Evolutionary conservation across 441 rosid species (phyloP).

Genomic region (Populus tomentosa): DNA sequence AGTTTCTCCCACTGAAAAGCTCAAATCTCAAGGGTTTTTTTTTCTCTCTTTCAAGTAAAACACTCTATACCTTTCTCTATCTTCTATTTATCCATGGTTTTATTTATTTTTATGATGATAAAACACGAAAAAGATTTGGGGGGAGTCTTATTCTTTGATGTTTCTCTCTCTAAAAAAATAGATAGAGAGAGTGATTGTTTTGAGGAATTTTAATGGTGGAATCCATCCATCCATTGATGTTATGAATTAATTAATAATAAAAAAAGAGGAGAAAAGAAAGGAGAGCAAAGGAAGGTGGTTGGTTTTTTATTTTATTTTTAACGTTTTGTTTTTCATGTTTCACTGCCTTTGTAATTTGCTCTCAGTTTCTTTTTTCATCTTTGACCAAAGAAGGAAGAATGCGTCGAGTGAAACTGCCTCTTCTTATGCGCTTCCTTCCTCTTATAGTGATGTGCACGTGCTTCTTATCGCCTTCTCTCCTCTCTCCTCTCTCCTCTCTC

Average conservation of each 20-base stretch:
- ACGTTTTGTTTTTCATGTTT: background rate
- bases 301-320: background rate
- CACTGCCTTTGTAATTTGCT: background rate
- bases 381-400: background rate
- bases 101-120: background rate
- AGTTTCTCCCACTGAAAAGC: background rate
- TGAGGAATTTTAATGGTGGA: background rate
- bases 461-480: background rate
- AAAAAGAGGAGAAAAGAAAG: background rate
- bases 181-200: background rate
- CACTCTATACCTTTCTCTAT: constrained; percentile 3
- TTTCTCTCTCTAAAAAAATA: background rate
- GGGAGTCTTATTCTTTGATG: background rate
- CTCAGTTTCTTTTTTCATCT: background rate
- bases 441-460: background rate
- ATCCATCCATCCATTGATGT: background rate
- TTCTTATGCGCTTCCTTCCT: background rate
- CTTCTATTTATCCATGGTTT: background rate
- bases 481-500: background rate
- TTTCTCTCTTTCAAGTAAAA: background rate
- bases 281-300: background rate
- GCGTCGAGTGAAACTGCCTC: background rate
- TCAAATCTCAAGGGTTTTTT: background rate
- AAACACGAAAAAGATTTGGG: background rate
- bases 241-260: background rate